Conservation (phyloP, 1,284 basidiomycete species). For the Pascua guehoae region DNA sequence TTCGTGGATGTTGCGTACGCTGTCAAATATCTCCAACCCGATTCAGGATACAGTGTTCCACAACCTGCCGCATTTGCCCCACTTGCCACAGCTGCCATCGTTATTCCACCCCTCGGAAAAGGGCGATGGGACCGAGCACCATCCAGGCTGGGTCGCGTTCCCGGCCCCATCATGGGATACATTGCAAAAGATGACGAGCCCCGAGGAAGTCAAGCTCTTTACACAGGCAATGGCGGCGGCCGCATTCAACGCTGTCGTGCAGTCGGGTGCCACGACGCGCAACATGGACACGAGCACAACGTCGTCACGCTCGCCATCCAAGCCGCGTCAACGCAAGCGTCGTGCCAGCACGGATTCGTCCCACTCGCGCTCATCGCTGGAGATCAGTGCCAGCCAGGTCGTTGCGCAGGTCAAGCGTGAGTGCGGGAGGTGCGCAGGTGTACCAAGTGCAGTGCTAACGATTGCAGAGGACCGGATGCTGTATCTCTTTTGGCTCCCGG, state of each 20-base stretch:
- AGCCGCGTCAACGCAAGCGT: conserved; percentile 8
- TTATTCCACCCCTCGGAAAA: conserved; percentile 11
- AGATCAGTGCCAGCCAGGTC: conserved; percentile 18
- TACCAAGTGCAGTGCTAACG: conserved; percentile 1
- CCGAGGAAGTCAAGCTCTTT: conserved; percentile 44
- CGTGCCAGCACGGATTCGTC: conserved; percentile 14
- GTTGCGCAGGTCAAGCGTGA: conserved; percentile 54
- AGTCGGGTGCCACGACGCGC: conserved; percentile 34
- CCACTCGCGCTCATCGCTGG: conserved; percentile 6
- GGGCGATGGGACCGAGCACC: background rate
- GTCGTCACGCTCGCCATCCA: conserved; percentile 5
- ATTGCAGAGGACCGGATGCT: conserved; percentile 83
- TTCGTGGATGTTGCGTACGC: conserved; percentile 42
- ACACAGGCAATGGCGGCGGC: conserved; percentile 46
- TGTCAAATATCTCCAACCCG: conserved; percentile 36
- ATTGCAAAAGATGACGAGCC: conserved; percentile 37
- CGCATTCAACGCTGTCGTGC: conserved; percentile 43
- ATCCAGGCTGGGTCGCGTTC: conserved; percentile 38
- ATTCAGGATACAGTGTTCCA: conserved; percentile 39
- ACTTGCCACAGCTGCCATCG: background rate
- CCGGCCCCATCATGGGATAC: conserved; percentile 45
- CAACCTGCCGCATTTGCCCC: conserved; percentile 16
- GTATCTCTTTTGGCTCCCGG: conserved; percentile 88
- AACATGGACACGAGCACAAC: conserved; percentile 6
- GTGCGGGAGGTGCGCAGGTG: conserved; percentile 27